These are phyloP conservation scores for Pleodorina starrii DNA, from an alignment of 139 green algal genomes.

Conservation along the genomic window DNA sequence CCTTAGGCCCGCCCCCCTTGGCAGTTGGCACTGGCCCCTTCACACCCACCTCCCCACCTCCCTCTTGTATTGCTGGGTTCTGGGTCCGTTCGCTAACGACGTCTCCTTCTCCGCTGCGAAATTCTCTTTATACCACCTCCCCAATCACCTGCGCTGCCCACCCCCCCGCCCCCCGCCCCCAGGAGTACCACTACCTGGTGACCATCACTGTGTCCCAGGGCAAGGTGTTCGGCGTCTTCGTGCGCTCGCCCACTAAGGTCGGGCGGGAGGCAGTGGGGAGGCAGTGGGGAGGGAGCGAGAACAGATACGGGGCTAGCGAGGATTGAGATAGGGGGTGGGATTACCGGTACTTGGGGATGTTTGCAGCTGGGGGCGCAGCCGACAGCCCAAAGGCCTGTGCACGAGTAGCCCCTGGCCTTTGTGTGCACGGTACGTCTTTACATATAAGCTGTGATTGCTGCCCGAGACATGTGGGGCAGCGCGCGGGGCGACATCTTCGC, in stretches of 20 bases:
- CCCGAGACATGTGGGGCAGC: too few relatives aligned
- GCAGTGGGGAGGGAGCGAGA: neutral
- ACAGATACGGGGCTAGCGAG: neutral
- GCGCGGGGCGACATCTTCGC: too few relatives aligned
- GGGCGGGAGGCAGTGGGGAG: neutral
- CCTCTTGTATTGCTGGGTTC: too few relatives aligned
- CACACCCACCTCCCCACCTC: too few relatives aligned
- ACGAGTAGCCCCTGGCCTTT: neutral
- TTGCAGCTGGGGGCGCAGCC: neutral
- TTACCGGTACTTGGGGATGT: too few relatives aligned
- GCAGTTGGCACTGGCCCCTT: too few relatives aligned
- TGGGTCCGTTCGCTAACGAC: too few relatives aligned
- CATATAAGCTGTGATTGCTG: neutral
- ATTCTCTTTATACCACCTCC: too few relatives aligned
- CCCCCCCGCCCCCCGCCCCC: neutral
- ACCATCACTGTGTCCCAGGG: slow-evolving; percentile 79
- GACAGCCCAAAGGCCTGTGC: too few relatives aligned
- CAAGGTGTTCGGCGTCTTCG: slow-evolving; percentile 82
- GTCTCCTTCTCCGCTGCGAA: too few relatives aligned
- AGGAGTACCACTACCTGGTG: slow-evolving; percentile 78
- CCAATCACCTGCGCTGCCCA: neutral
- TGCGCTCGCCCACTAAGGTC: slow-evolving; percentile 63
- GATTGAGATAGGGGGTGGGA: neutral
- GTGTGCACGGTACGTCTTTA: neutral
- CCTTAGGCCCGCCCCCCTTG: too few relatives aligned